A percentile compares a stretch with the other conserved stretches of the same genome.
These are phyloP conservation scores for Medakamo hakoo DNA, from an alignment of 139 green algal genomes.

Conservation along the genomic window DNA sequence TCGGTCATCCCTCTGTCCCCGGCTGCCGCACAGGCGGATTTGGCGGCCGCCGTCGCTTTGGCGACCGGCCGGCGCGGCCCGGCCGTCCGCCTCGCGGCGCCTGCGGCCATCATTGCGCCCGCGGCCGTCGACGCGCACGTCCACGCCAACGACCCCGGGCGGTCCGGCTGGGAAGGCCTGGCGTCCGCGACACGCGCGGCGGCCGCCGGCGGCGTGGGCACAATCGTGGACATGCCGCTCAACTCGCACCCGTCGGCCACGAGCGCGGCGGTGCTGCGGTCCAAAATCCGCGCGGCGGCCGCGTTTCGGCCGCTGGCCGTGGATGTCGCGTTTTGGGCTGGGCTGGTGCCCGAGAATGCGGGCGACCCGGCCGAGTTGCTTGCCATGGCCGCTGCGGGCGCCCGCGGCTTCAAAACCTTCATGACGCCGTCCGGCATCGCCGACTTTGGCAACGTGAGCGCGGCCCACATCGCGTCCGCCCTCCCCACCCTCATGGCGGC, in stretches of 20 bases:
- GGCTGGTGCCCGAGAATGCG: conserved; percentile 77
- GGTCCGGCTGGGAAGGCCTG: conserved; percentile 82
- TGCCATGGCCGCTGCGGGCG: conserved; percentile 47
- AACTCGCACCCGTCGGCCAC: conserved; percentile 61
- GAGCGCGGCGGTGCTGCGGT: conserved; percentile 22
- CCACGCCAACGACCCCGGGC: conserved; percentile 87
- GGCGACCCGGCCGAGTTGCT: conserved; percentile 29
- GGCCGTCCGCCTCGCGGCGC: conserved; percentile 14
- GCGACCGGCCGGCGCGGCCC: not conserved
- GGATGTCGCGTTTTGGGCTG: conserved; percentile 78
- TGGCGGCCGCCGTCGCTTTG: not conserved
- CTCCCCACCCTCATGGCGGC: conserved; percentile 45
- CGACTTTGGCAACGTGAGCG: conserved; percentile 61
- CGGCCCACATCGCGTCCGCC: conserved; percentile 36
- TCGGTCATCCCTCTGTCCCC: no score
- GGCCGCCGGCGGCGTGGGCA: conserved; percentile 73
- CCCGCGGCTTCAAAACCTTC: conserved; percentile 88
- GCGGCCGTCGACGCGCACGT: conserved; percentile 83
- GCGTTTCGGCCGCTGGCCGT: conserved; percentile 20
- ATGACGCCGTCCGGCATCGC: conserved; percentile 75
- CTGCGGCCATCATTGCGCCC: conserved; percentile 46
- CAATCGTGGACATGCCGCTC: conserved; percentile 88
- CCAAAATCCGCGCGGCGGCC: conserved; percentile 33
- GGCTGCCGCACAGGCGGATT: not conserved
- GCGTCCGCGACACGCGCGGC: conserved; percentile 62